Evolutionary conservation across 106 monocot species (phyloP), one percentile per base, ranked within the genome.

Genomic region (Posidonia australis): DNA sequence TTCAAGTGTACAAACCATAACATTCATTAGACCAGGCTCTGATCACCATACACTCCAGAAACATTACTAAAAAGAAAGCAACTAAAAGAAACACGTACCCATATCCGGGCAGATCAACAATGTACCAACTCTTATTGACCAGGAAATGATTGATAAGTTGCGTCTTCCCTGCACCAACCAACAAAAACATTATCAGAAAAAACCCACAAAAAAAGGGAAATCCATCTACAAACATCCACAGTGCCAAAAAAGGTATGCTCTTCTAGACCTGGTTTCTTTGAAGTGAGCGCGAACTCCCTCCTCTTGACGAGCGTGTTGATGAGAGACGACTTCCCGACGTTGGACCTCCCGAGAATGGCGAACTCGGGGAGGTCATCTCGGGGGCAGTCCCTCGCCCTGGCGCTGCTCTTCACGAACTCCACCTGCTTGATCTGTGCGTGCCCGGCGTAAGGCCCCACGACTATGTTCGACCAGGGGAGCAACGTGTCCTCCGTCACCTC

Each of bases 101-200:
- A 54, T 98, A 98, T 20, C 98, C 98, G 43, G 98, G 98, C 62
- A 98, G 65, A 77, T 98, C 91, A 16, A 98, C 98, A 64, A 98
- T 66, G 62, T 98, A 98, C 98, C 98, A 98, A 62, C 91, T 98
- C 24, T 84, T 98, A 63, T 98, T 88, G 48, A 99, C 73, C 74
- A 91, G 70, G 75, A 99, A 99, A 60, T 99, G 98, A 76, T 99
- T 99, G 14, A 99, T 91, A 14, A 88, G 77, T 63, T 91, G 98
- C 1, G 98, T 99, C 74, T 99, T 99, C 54, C 98, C 94, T 94
- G 70, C 58, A 70, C 17, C 67, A 63, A 57, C 18, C 7, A 46
- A 62, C 32, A n/a, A 10, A 44, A 13, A 69, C 70, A 11, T 9
- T 10, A 42, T 13, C 30, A 67, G 28, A 52, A 11, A n/a, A n/a